Percentiles rank a stretch among this genome's conserved stretches.
Evolutionary conservation across 768 basidiomycete species (phyloP).

Genomic region (Agrocybe praecox): DNA sequence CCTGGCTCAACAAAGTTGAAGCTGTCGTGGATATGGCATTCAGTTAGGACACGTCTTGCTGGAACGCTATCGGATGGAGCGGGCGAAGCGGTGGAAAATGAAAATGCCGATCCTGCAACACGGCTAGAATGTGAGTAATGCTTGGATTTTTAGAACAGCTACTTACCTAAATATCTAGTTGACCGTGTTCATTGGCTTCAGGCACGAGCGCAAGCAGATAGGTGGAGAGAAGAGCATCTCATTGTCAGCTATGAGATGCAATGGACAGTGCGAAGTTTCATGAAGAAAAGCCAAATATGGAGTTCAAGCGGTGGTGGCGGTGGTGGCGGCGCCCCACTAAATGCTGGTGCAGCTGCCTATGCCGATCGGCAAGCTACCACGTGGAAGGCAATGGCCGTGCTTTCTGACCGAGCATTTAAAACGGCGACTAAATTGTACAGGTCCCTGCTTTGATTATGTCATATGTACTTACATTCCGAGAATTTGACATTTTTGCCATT

Average conservation of each 20-base stretch:
- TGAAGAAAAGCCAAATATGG: background rate
- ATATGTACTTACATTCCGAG: background rate
- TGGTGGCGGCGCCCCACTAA: background rate
- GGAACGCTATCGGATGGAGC: background rate
- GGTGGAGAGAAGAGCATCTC: background rate
- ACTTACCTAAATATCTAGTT: background rate
- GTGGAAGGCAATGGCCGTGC: background rate
- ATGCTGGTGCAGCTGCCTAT: background rate
- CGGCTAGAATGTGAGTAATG: background rate
- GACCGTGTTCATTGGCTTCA: conserved; percentile 1
- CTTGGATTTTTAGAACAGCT: background rate
- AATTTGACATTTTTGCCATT: background rate
- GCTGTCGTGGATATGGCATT: conserved; percentile 4
- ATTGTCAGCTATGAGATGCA: conserved; percentile 5
- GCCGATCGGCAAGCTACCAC: background rate
- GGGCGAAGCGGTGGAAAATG: background rate
- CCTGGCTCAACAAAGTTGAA: background rate
- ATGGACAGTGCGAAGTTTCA: conserved; percentile 2
- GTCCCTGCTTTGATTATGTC: background rate
- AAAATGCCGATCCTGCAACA: background rate
- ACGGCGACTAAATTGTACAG: background rate
- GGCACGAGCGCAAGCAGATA: background rate
- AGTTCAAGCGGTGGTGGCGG: background rate
- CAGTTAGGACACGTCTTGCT: background rate
- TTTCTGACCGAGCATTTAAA: background rate